Conservation (phyloP, 345 rosid species). For the Rhodomyrtus tomentosa region DNA sequence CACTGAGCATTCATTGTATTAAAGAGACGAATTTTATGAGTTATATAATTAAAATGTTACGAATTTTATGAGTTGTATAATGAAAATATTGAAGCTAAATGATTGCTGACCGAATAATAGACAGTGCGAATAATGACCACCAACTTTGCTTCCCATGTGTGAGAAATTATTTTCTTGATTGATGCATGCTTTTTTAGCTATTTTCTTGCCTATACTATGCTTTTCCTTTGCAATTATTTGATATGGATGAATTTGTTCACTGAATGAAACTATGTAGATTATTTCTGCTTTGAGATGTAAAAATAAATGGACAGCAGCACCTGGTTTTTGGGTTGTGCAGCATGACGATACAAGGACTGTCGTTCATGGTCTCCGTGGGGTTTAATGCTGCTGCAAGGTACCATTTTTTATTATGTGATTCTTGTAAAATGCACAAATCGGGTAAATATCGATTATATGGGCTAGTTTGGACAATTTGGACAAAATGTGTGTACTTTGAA, state of each 20-base stretch:
- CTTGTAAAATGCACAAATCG: background rate
- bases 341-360: constrained; percentile 35
- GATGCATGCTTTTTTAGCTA: background rate
- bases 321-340: constrained; percentile 14
- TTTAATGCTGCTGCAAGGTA: constrained; percentile 93
- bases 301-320: background rate
- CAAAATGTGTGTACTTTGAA: background rate
- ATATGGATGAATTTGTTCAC: background rate
- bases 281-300: background rate
- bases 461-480: background rate
- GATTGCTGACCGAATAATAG: background rate
- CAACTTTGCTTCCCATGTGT: background rate
- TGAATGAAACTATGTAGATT: background rate
- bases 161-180: no score
- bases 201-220: background rate
- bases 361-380: constrained; percentile 77
- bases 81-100: background rate
- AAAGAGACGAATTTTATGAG: background rate
- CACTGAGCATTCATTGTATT: no score
- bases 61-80: background rate
- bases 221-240: background rate
- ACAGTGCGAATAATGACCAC: background rate
- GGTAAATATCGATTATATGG: background rate
- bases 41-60: background rate
- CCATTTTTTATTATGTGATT: no score